Conservation (phyloP, 108 stramenopile genomes). For the Fistulifera solaris region DNA sequence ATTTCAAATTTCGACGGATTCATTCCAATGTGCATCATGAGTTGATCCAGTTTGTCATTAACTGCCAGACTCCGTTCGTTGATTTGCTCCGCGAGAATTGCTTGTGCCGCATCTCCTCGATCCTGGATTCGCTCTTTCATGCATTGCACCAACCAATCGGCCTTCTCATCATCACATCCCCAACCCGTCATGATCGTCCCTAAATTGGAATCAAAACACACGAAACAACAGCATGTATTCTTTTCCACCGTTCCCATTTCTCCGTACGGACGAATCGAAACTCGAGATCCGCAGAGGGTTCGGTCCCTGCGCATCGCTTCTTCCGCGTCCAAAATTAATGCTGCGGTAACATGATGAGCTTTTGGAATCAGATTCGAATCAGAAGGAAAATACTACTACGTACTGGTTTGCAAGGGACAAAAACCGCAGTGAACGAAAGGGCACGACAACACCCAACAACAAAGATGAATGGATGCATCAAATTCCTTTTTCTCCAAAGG, state of each 20-base stretch:
- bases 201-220: not conserved
- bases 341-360: not conserved
- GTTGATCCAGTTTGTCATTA: too few species aligned
- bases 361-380: not conserved
- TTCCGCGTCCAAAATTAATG: not conserved
- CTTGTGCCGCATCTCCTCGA: not conserved
- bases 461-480: conserved; percentile 4
- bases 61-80: too few species aligned
- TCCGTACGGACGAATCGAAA: not conserved
- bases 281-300: not conserved
- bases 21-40: too few species aligned
- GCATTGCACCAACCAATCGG: too few species aligned
- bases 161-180: not conserved
- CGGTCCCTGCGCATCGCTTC: not conserved
- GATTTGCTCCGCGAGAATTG: too few species aligned
- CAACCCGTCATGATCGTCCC: not conserved
- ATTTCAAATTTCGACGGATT: too few species aligned
- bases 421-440: conserved; percentile 12
- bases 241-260: not conserved
- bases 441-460: not conserved
- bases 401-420: conserved; percentile 6
- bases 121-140: not conserved
- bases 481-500: not conserved
- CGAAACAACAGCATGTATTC: not conserved
- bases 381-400: not conserved